These are phyloP conservation scores for Cryptococcus deneoformans DNA, from an alignment of 1,284 basidiomycete species.

Conservation along the genomic window DNA sequence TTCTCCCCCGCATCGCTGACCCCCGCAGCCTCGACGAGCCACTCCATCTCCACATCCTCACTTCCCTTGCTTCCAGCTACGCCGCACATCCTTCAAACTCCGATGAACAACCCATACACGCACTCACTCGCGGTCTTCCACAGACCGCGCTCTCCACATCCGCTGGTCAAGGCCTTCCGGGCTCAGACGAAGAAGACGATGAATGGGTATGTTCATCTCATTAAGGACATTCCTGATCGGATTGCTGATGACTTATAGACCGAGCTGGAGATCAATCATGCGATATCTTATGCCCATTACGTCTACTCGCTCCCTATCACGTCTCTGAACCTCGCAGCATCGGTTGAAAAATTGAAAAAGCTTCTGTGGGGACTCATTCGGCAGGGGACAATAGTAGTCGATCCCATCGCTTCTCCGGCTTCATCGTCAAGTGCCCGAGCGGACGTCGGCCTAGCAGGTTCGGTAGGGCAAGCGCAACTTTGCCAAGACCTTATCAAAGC, in stretches of 20 bases:
- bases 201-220: conserved; percentile 25
- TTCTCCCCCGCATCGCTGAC: not conserved
- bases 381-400: conserved; percentile 13
- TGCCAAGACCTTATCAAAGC: conserved; percentile 35
- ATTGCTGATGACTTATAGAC: conserved; percentile 13
- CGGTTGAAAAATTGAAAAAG: conserved; percentile 23
- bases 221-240: not conserved
- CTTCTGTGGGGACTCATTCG: conserved; percentile 30
- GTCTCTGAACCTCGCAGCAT: conserved; percentile 20
- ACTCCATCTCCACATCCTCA: conserved; percentile 45
- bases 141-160: not conserved
- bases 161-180: conserved; percentile 1
- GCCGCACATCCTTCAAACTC: conserved; percentile 12
- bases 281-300: conserved; percentile 47
- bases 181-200: conserved; percentile 24
- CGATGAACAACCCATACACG: conserved; percentile 9
- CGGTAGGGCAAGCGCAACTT: conserved; percentile 27
- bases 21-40: conserved; percentile 43
- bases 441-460: conserved; percentile 12
- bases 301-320: conserved; percentile 32
- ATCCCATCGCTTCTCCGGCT: conserved; percentile 12
- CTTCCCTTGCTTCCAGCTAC: conserved; percentile 36
- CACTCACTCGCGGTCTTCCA: conserved; percentile 14
- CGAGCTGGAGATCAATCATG: conserved; percentile 45
- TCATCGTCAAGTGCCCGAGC: conserved; percentile 9